Evolutionary conservation across 345 rosid species (phyloP), one percentile per base, ranked within the genome.

Genomic region (Rhodomyrtus tomentosa): DNA sequence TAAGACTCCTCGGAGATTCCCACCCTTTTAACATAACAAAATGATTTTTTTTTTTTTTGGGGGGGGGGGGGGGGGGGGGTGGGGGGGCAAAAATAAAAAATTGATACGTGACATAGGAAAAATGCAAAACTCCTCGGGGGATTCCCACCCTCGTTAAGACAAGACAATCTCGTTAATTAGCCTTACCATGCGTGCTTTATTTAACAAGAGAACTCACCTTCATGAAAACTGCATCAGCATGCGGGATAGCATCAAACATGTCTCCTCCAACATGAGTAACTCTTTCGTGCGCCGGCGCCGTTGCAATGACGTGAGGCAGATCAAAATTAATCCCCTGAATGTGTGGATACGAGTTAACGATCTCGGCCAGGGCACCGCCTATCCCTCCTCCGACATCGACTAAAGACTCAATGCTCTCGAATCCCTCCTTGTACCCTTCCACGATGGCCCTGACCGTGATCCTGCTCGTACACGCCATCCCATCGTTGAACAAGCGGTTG

Each of bases 381-480:
- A 25, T 84, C 29, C 87, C 89, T 7, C 89, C 89, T 2, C 88
- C 89, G n/a, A 86, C 89, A 20, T 88, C 88, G 18, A 86, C 89
- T 74, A 86, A 27, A 5, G 85, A 62, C 2, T 52, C 76, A 3
- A 87, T 42, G 55, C 11, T 22, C 20, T 42, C 27, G 55, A 87
- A 87, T 32, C 85, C 89, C 21, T 87, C 84, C 42, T 51, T 42
- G 38, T 83, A 85, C 7, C 50, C 55, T 32, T 49, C 27, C 36
- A 85, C 54, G 22, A 87, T 18, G 6, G 89, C 86, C 74, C 22
- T n/a, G 24, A 55, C 45, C 36, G 27, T 7, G 48, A 83, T 83
- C 84, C 27, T 74, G 32, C 82, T 49, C 36, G 82, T 56, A 38
- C 87, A 83, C 22, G 82, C 89, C 87, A 87, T 54, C 3, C 68